Evolutionary conservation across 2,329 filamentous ascomycete genomes (phyloP).

Genomic region (Aspergillus neotritici): DNA sequence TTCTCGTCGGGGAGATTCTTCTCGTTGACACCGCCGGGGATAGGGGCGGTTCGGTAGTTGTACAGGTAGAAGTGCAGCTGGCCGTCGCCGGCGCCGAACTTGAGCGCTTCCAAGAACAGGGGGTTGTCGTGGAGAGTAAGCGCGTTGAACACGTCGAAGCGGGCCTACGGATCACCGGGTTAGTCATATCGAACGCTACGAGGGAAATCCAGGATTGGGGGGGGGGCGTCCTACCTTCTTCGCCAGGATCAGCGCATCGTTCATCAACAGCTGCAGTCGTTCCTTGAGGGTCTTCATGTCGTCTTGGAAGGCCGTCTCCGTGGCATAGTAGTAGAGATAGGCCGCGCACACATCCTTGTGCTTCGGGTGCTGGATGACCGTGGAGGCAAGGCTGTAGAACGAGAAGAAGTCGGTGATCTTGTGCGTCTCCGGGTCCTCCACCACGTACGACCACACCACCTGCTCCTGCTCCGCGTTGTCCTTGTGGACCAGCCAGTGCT

Average conservation of each 20-base stretch:
- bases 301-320: conserved; percentile 63
- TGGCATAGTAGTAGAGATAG: conserved; percentile 96
- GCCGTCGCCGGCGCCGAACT: conserved; percentile 90
- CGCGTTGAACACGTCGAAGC: conserved; percentile 96
- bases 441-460: conserved; percentile 90
- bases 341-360: conserved; percentile 79
- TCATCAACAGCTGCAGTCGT: conserved; percentile 74
- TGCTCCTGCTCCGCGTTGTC: conserved; percentile 62
- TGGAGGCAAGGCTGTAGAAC: conserved; percentile 92
- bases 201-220: background rate
- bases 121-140: conserved; percentile 90
- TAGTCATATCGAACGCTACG: conserved; percentile 1
- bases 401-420: conserved; percentile 96
- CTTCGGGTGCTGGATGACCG: conserved; percentile 75
- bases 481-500: conserved; percentile 80
- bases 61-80: conserved; percentile 96
- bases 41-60: conserved; percentile 87
- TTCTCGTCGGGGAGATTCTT: conserved; percentile 72
- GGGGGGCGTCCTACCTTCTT: conserved; percentile 56
- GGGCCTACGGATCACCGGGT: conserved; percentile 40
- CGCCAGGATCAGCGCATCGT: conserved; percentile 80
- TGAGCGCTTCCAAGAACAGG: conserved; percentile 86
- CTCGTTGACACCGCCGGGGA: conserved; percentile 76
- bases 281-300: conserved; percentile 59
- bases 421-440: conserved; percentile 64